Conservation (phyloP, 805 yeast genomes). For the Wickerhamiella hasegawae region DNA sequence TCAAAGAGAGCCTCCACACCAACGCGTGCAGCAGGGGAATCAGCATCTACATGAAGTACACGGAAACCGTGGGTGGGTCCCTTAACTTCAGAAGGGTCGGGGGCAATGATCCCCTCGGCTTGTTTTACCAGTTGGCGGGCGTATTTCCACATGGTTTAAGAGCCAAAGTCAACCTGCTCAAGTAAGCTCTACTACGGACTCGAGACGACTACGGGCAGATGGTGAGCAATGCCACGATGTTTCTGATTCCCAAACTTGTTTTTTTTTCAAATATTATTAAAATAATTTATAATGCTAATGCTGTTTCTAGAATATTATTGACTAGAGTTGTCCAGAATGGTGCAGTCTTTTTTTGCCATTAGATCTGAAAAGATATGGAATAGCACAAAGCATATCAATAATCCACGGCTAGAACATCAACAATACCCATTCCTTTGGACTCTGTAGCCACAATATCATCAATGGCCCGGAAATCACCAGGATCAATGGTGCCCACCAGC, state of each 20-base stretch:
- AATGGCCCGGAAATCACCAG: conserved; percentile 60
- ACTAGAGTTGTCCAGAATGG: too few species aligned
- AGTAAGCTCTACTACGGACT: too few species aligned
- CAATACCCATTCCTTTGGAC: conserved; percentile 41
- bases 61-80: conserved; percentile 35
- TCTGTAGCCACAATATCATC: conserved; percentile 39
- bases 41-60: conserved; percentile 32
- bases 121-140: conserved; percentile 37
- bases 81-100: conserved; percentile 11
- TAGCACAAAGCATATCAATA: too few species aligned
- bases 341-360: too few species aligned
- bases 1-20: conserved; percentile 81
- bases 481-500: conserved; percentile 62
- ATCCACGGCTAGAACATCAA: conserved; percentile 50
- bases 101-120: conserved; percentile 25
- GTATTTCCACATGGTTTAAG: conserved; percentile 1
- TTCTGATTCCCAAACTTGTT: too few species aligned
- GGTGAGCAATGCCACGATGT: too few species aligned
- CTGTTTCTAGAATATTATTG: too few species aligned
- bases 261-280: too few species aligned
- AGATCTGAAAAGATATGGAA: too few species aligned
- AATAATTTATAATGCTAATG: too few species aligned
- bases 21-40: conserved; percentile 31
- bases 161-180: too few species aligned
- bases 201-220: too few species aligned